phyloP scores from a whole-genome alignment of 2,329 filamentous ascomycete genomes.

The Sarocladium strictum region DNA sequence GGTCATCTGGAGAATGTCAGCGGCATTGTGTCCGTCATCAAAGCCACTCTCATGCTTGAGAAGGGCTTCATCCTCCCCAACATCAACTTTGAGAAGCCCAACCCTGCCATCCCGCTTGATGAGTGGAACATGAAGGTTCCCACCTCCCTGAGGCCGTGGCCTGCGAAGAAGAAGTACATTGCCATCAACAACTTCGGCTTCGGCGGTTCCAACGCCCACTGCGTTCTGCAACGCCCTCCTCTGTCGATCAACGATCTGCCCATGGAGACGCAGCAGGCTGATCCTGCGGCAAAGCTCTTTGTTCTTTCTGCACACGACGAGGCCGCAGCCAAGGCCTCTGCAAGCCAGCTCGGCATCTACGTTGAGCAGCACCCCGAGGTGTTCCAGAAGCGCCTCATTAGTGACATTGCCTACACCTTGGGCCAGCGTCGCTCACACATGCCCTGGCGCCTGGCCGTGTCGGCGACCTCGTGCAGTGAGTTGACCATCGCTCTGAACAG shows the following conservation, averaged over 20 bases:
- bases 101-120: slow-evolving; percentile 21
- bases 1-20: slow-evolving; percentile 22
- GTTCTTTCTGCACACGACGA: slow-evolving; percentile 35
- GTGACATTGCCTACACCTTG: slow-evolving; percentile 42
- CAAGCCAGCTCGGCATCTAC: slow-evolving; percentile 28
- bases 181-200: slow-evolving; percentile 29
- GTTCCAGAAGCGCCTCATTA: slow-evolving; percentile 36
- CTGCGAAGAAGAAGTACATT: slow-evolving; percentile 13
- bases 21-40: slow-evolving; percentile 22
- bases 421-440: slow-evolving; percentile 37
- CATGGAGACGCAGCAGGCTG: background rate
- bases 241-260: background rate
- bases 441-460: slow-evolving; percentile 36
- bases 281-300: slow-evolving; percentile 25
- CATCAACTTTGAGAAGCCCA: slow-evolving; percentile 21
- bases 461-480: slow-evolving; percentile 37
- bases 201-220: slow-evolving; percentile 29
- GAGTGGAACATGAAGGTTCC: slow-evolving; percentile 21
- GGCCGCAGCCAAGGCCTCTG: slow-evolving; percentile 23
- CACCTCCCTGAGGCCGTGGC: background rate
- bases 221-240: slow-evolving; percentile 15
- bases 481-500: slow-evolving; percentile 37
- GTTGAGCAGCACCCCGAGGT: slow-evolving; percentile 35
- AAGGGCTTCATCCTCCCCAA: slow-evolving; percentile 26
- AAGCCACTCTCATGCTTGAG: slow-evolving; percentile 23